phyloP scores from a whole-genome alignment of 2,329 filamentous ascomycete genomes.

The Apiospora kogelbergensis region DNA sequence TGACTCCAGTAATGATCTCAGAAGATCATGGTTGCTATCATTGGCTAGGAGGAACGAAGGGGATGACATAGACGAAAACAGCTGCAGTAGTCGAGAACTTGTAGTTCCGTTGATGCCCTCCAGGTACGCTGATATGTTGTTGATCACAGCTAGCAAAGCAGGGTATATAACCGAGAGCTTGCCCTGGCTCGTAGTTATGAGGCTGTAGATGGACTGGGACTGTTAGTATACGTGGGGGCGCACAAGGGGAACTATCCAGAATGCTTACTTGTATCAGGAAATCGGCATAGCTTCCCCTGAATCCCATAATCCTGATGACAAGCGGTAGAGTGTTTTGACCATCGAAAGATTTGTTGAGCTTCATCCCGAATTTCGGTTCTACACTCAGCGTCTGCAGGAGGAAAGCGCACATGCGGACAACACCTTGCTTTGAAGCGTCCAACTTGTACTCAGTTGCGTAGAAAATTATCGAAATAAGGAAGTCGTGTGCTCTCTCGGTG shows the following conservation, averaged over 20 bases:
- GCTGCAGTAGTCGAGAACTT: slow-evolving; percentile 79
- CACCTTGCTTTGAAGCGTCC: slow-evolving; percentile 83
- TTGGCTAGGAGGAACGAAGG: slow-evolving; percentile 91
- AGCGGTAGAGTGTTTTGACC: slow-evolving; percentile 83
- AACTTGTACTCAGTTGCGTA: slow-evolving; percentile 89
- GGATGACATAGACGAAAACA: slow-evolving; percentile 90
- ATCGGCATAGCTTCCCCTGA: slow-evolving; percentile 88
- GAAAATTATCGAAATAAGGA: slow-evolving; percentile 85
- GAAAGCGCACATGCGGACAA: slow-evolving; percentile 97
- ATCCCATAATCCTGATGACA: slow-evolving; percentile 78
- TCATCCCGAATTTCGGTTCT: slow-evolving; percentile 85
- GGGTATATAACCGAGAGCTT: slow-evolving; percentile 90
- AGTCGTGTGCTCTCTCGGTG: slow-evolving; percentile 89
- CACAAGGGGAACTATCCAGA: neutral
- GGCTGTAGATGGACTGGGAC: slow-evolving; percentile 77
- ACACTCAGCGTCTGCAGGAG: slow-evolving; percentile 92
- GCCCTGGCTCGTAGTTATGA: slow-evolving; percentile 89
- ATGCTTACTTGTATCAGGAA: slow-evolving; percentile 82
- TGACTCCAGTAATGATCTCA: slow-evolving; percentile 81
- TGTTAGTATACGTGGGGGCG: slow-evolving; percentile 25
- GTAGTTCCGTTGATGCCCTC: slow-evolving; percentile 73
- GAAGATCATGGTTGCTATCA: slow-evolving; percentile 81
- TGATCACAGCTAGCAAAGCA: slow-evolving; percentile 85
- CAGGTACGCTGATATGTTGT: slow-evolving; percentile 86
- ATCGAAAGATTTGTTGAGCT: slow-evolving; percentile 85